Evolutionary conservation across 2,329 filamentous ascomycete genomes (phyloP).

Genomic region (Phyllosticta capitalensis): DNA sequence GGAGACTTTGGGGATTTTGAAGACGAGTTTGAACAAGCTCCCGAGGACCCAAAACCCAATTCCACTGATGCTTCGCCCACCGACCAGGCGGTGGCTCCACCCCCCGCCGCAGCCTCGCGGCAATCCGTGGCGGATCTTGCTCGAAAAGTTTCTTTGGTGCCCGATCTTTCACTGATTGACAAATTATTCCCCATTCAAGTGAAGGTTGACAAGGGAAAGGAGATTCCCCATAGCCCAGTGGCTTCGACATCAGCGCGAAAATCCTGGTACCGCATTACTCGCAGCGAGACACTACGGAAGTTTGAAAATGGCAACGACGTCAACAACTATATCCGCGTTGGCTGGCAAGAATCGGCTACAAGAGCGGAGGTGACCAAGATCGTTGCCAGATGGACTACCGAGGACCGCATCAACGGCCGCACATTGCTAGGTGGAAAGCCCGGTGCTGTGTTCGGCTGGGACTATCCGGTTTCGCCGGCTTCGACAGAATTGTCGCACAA

Average conservation of each 20-base stretch:
- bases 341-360: conserved; percentile 26
- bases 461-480: conserved; percentile 15
- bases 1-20: conserved; percentile 16
- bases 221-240: conserved; percentile 22
- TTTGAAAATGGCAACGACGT: conserved; percentile 26
- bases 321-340: conserved; percentile 29
- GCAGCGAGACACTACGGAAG: conserved; percentile 29
- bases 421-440: conserved; percentile 18
- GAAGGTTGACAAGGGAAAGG: conserved; percentile 10
- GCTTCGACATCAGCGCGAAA: conserved; percentile 27
- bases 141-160: conserved; percentile 6
- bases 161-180: conserved; percentile 18
- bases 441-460: conserved; percentile 30
- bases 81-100: neutral
- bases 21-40: conserved; percentile 11
- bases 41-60: neutral
- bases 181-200: conserved; percentile 19
- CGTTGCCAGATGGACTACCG: conserved; percentile 26
- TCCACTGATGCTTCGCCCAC: neutral
- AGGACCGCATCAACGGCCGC: conserved; percentile 29
- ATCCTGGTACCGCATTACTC: conserved; percentile 31
- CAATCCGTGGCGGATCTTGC: neutral
- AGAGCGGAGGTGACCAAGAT: conserved; percentile 26
- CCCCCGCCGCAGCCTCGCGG: neutral
- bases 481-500: conserved; percentile 8